Conservation (phyloP, 805 yeast species). For the Saturnispora serradocipensis region DNA sequence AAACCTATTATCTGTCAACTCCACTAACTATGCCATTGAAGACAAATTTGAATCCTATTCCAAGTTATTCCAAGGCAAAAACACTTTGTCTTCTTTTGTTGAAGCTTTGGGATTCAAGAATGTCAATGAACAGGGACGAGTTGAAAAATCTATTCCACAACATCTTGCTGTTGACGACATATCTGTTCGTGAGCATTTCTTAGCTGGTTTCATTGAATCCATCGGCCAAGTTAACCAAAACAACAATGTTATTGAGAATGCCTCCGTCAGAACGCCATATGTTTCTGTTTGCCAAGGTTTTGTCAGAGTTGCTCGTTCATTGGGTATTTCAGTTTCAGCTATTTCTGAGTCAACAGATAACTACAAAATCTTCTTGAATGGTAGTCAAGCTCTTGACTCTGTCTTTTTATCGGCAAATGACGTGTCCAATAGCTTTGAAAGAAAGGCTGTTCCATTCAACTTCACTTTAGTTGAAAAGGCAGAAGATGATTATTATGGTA, state of each 20-base stretch:
- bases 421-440: slow-evolving; percentile 10
- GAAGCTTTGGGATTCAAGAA: not conserved
- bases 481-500: slow-evolving; percentile 34
- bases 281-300: slow-evolving; percentile 29
- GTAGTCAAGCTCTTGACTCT: not conserved
- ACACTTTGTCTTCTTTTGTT: not conserved
- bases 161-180: slow-evolving; percentile 29
- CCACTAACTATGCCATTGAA: not conserved
- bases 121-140: slow-evolving; percentile 7
- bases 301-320: slow-evolving; percentile 33
- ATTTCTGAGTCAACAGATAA: slow-evolving; percentile 11
- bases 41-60: not conserved
- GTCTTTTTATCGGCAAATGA: slow-evolving; percentile 12
- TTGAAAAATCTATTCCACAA: slow-evolving; percentile 28
- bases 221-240: slow-evolving; percentile 22
- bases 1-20: not conserved
- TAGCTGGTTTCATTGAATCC: slow-evolving; percentile 38
- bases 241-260: slow-evolving; percentile 9
- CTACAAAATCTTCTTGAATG: not conserved
- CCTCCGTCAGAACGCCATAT: slow-evolving; percentile 26
- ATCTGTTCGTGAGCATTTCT: slow-evolving; percentile 34
- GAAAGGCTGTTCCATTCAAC: slow-evolving; percentile 22
- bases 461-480: slow-evolving; percentile 25
- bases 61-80: not conserved
- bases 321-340: slow-evolving; percentile 33